phyloP scores from a whole-genome alignment of 1,284 basidiomycete species.

The Leccinum proliferum region DNA sequence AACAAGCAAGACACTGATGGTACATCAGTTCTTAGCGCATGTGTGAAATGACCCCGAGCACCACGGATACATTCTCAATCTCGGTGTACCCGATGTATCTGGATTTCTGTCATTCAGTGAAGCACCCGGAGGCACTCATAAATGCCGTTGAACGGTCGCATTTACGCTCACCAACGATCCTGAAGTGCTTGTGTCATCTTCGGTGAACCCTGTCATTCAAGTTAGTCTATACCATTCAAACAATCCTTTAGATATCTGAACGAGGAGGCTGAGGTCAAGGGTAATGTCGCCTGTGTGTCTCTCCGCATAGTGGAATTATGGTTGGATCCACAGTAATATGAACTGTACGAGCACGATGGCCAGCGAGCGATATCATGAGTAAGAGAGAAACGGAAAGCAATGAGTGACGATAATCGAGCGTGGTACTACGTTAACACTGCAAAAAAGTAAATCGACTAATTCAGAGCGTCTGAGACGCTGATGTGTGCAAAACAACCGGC shows the following conservation, averaged over 20 bases:
- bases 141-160: slow-evolving; percentile 70
- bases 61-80: slow-evolving; percentile 84
- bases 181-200: slow-evolving; percentile 40
- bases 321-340: too few species aligned
- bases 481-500: too few species aligned
- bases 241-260: slow-evolving; percentile 52
- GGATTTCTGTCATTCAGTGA: slow-evolving; percentile 80
- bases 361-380: too few species aligned
- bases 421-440: too few species aligned
- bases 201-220: slow-evolving; percentile 40
- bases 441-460: too few species aligned
- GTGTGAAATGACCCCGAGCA: slow-evolving; percentile 68
- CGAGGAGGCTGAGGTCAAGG: too few species aligned
- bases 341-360: too few species aligned
- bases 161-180: slow-evolving; percentile 56
- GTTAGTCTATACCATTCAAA: slow-evolving; percentile 10
- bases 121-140: slow-evolving; percentile 60
- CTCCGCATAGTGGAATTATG: too few species aligned
- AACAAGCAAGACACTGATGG: slow-evolving; percentile 3
- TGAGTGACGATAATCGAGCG: too few species aligned
- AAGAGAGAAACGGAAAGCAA: too few species aligned
- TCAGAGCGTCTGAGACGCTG: too few species aligned
- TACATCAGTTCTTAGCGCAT: slow-evolving; percentile 65
- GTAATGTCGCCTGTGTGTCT: too few species aligned
- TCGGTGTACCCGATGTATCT: slow-evolving; percentile 72